Evolutionary conservation across 805 yeast species (phyloP).

Genomic region (Soucietia sequanensis): DNA sequence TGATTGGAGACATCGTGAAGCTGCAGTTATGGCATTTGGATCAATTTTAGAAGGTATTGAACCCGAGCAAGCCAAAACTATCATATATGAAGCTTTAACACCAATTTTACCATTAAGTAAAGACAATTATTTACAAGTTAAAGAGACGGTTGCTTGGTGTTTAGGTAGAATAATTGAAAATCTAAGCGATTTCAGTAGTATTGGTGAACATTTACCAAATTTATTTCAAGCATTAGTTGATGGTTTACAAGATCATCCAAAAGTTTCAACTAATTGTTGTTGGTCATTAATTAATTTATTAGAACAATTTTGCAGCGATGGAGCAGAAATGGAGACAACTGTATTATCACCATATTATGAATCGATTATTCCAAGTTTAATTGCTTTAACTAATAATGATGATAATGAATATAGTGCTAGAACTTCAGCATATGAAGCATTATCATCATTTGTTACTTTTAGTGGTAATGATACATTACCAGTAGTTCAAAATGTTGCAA

Average conservation of each 20-base stretch:
- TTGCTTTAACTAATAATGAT: conserved; percentile 63
- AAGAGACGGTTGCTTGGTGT: conserved; percentile 98
- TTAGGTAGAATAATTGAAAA: conserved; percentile 92
- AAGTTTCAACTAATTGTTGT: conserved; percentile 94
- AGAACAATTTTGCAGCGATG: conserved; percentile 70
- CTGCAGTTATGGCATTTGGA: conserved; percentile 99
- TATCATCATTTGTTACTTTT: conserved; percentile 76
- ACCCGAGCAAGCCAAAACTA: conserved; percentile 58
- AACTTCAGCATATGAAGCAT: conserved; percentile 95
- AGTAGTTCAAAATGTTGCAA: conserved; percentile 68
- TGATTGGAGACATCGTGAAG: conserved; percentile 87
- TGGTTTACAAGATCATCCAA: conserved; percentile 91
- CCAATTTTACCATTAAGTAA: conserved; percentile 73
- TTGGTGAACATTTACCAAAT: conserved; percentile 61
- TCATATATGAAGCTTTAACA: conserved; percentile 78
- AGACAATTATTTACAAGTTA: conserved; percentile 79
- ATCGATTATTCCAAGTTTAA: conserved; percentile 64
- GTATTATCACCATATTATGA: conserved; percentile 74
- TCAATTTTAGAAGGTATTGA: conserved; percentile 95
- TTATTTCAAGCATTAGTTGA: conserved; percentile 69
- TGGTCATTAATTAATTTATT: conserved; percentile 93
- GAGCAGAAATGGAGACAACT: conserved; percentile 49
- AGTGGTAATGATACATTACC: conserved; percentile 70
- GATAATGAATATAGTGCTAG: conserved; percentile 88
- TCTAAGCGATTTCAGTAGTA: conserved; percentile 72